A percentile compares a stretch with the other conserved stretches of the same genome.
These are phyloP conservation scores for Nemania abortiva DNA, from an alignment of 2,329 filamentous ascomycete species.

Conservation along the genomic window DNA sequence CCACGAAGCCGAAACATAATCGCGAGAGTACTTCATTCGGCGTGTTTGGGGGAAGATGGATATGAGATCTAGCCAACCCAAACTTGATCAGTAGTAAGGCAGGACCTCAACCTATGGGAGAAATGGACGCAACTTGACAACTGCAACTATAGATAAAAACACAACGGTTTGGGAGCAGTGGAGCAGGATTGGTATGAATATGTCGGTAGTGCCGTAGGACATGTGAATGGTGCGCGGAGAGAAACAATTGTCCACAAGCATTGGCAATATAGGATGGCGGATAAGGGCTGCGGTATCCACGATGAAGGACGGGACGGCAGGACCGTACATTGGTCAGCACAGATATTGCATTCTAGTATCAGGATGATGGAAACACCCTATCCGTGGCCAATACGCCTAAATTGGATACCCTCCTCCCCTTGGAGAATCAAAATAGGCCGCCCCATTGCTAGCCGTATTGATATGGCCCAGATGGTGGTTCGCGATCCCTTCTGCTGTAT, in stretches of 20 bases:
- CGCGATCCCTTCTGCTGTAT: not conserved
- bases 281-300: constrained; percentile 16
- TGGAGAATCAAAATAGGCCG: not conserved
- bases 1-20: constrained; percentile 46
- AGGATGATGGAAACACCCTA: constrained; percentile 36
- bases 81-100: constrained; percentile 1
- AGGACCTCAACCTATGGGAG: not conserved
- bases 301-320: constrained; percentile 31
- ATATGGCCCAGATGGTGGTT: not conserved
- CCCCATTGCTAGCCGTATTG: not conserved
- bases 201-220: not conserved
- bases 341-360: constrained; percentile 33
- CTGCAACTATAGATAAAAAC: not conserved
- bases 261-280: constrained; percentile 13
- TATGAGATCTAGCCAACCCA: not conserved
- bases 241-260: constrained; percentile 1
- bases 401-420: constrained; percentile 36
- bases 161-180: not conserved
- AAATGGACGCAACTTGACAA: not conserved
- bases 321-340: constrained; percentile 27
- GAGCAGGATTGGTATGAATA: constrained; percentile 22
- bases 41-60: not conserved
- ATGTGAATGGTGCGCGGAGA: not conserved
- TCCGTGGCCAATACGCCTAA: constrained; percentile 44
- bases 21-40: constrained; percentile 18